Conservation (phyloP, 2,329 filamentous ascomycete species). For the Metarhizium sp. region DNA sequence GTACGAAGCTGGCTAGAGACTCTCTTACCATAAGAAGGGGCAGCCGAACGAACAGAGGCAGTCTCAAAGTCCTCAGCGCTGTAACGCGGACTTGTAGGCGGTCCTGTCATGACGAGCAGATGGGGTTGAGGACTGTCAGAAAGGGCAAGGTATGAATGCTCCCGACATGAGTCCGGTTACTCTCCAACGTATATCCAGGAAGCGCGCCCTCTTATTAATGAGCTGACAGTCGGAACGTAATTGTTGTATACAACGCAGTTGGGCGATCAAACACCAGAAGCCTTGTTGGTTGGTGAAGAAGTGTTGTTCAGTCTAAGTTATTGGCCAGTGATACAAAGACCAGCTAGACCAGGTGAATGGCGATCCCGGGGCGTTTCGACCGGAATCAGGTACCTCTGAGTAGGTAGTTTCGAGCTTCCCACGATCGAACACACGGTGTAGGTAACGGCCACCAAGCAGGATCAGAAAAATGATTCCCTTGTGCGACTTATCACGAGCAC, state of each 20-base stretch:
- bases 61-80: conserved; percentile 54
- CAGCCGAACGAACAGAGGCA: conserved; percentile 54
- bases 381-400: no score
- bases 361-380: background rate
- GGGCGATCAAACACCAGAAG: background rate
- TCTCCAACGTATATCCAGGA: background rate
- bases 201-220: background rate
- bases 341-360: background rate
- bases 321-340: background rate
- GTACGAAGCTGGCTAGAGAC: background rate
- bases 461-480: background rate
- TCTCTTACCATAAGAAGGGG: conserved; percentile 56
- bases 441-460: background rate
- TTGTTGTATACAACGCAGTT: background rate
- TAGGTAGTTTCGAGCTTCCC: background rate
- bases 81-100: conserved; percentile 23
- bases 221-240: no score
- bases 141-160: background rate
- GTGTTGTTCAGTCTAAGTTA: conserved; percentile 8
- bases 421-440: background rate
- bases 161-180: no score
- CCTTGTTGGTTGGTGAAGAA: background rate
- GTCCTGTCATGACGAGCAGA: conserved; percentile 21
- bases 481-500: background rate
- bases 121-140: background rate